Base-by-base conservation (phyloP, 345 rosid species). In the Limnanthes douglasii region DNA sequence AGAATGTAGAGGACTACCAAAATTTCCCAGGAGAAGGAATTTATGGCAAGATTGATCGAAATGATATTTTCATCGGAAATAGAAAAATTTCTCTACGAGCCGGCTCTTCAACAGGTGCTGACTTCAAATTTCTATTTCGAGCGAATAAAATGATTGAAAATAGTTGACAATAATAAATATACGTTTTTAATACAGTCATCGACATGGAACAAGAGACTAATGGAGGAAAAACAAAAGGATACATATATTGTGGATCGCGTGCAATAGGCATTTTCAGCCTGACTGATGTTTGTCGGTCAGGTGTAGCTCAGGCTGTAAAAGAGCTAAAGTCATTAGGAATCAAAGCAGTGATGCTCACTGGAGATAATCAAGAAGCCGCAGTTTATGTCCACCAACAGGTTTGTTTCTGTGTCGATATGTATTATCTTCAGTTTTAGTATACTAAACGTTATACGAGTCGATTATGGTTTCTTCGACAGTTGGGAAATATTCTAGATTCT, bases 21-120 rank as follows among this genome's bases (percentile, higher is more conserved):
- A 90, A 66, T 49, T 77, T 59, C 34, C 95, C 98, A 0, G 98
- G 98, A 23, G 86, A 90, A 70, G 98, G 95, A 5, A 63, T 90
- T 17, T 59, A 30, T 25, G 98, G 98, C 1, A 84, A 45, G 43
- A 73, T 83, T 50, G 92, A 68, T 48, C 86, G 82, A 3, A 57
- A 58, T 35, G 40, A 62, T 27, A 49, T 90, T 16, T 74, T 58
- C 45, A 77, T 90, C 14, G 98, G 95, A 4, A 84, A 67, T 69
- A 66, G 41, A 62, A 77, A 62, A 54, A 64, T 84, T 31, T 75
- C 72, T 24, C 37, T 26, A 0, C 73, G 78, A 70, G 79, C 92
- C 59, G 75, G 81, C 0, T 54, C 64, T 39, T 50, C 37, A 74
- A 42, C 67, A 46, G 83, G 95, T 88, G 28, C 21, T 30, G 35